Evolutionary conservation across 176 grass and related monocot species (phyloP), one percentile per base, ranked within the genome.

Genomic region (Hsuehochloa calcarea): DNA sequence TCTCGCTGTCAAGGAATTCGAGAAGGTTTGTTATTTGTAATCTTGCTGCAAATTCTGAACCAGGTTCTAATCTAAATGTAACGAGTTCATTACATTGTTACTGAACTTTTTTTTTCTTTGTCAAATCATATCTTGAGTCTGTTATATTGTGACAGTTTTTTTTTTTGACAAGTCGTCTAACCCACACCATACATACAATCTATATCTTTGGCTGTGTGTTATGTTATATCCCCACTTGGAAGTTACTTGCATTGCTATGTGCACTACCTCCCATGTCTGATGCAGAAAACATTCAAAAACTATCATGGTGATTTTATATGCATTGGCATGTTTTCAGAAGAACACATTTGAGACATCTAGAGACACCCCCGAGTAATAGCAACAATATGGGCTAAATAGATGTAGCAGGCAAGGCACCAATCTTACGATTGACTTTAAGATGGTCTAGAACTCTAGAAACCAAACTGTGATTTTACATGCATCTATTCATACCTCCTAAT

Each of bases 1-100:
- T 80, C 75, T 72, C 12, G 82, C 85, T 65, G 82, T 90, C 47
- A 89, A 85, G 26, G 92, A 91, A 60, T 73, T 98, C 12, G 65
- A 92, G 15, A 98, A 93, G 92, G 95, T 97, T 83, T 16, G 13
- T 6, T 8, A 5, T 81, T 46, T 70, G 7, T 6, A 49, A 5
- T 19, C 51, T 44, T 69, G 1, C 15, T 79, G 26, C 10, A 9
- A 20, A 44, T 64, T 65, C 39, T 43, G 29, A 31, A 65, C 23
- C 29, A 60, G 58, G 17, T 60, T 74, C 70, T 56, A 50, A 54
- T 74, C 70, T 56, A 50, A 54, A 35, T 62, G 7, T 74, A 16
- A 41, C 37, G 16, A 87, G 62, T 35, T 37, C 43, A 3, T 51
- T 52, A 50, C 31, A 10, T 65, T 74, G 44, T 10, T 39, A 19